A percentile compares a stretch with the other conserved stretches of the same genome.
These are phyloP conservation scores for Suillus occidentalis DNA, from an alignment of 768 basidiomycete genomes.

Conservation along the genomic window DNA sequence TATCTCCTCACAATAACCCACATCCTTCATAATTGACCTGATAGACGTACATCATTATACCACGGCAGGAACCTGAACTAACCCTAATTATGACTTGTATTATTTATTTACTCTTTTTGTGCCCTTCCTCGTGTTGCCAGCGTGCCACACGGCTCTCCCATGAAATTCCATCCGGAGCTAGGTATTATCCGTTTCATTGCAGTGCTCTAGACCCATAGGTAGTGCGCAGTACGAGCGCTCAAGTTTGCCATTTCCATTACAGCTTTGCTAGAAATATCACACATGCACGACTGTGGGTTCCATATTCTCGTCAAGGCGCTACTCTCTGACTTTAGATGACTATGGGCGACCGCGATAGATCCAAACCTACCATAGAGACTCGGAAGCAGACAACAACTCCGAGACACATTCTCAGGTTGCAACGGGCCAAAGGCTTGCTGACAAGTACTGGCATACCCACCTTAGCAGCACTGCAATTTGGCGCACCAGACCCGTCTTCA, in stretches of 20 bases:
- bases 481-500: slow-evolving; percentile 20
- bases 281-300: background rate
- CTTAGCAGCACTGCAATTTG: slow-evolving; percentile 9
- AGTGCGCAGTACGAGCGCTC: background rate
- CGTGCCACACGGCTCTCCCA: background rate
- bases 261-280: background rate
- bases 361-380: background rate
- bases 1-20: background rate
- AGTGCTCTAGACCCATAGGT: background rate
- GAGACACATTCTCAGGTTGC: slow-evolving; percentile 25
- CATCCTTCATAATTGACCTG: background rate
- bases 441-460: slow-evolving; percentile 31
- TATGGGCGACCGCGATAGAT: background rate
- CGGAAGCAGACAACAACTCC: slow-evolving; percentile 11
- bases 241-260: background rate
- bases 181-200: background rate
- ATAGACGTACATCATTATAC: background rate
- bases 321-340: background rate
- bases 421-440: slow-evolving; percentile 39
- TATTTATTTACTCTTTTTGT: background rate
- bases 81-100: background rate
- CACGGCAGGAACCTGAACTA: background rate
- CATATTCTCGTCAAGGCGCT: background rate
- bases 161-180: background rate
- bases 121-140: background rate